A percentile compares a stretch with the other conserved stretches of the same genome.
Conservation (phyloP, 2,329 filamentous ascomycete genomes). For the Arthroderma uncinatum region DNA sequence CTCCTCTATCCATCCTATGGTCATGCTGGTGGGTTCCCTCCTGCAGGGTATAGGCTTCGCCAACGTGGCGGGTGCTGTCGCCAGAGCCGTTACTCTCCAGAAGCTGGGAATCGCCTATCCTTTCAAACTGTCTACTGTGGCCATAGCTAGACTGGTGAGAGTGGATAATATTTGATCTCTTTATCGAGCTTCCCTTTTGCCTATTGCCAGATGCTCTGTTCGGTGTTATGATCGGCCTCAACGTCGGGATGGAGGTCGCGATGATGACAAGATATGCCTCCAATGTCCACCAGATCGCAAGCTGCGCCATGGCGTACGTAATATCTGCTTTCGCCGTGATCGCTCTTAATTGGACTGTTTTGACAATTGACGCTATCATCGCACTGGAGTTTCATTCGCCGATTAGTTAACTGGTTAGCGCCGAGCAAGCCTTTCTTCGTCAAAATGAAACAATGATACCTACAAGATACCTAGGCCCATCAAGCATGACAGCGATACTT, state of each 20-base stretch:
- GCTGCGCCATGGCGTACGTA: constrained; percentile 9
- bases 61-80: not conserved
- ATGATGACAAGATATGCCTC: constrained; percentile 14
- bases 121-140: not conserved
- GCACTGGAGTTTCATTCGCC: not conserved
- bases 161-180: not conserved
- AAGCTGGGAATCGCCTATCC: not conserved
- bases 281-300: constrained; percentile 8
- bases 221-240: constrained; percentile 8
- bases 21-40: not conserved
- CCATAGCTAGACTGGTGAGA: not conserved
- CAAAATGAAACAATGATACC: not conserved
- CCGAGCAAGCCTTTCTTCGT: too few species aligned
- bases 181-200: not conserved
- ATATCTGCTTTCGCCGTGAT: constrained; percentile 9
- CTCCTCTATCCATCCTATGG: not conserved
- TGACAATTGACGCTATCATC: constrained; percentile 11
- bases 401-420: not conserved
- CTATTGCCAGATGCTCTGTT: not conserved
- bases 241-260: constrained; percentile 12
- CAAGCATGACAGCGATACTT: constrained; percentile 9
- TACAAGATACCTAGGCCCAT: constrained; percentile 11
- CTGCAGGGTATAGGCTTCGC: not conserved
- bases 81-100: not conserved
- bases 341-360: constrained; percentile 7